phyloP scores from a whole-genome alignment of 2,329 filamentous ascomycete species.

The Fusarium guadeloupense region DNA sequence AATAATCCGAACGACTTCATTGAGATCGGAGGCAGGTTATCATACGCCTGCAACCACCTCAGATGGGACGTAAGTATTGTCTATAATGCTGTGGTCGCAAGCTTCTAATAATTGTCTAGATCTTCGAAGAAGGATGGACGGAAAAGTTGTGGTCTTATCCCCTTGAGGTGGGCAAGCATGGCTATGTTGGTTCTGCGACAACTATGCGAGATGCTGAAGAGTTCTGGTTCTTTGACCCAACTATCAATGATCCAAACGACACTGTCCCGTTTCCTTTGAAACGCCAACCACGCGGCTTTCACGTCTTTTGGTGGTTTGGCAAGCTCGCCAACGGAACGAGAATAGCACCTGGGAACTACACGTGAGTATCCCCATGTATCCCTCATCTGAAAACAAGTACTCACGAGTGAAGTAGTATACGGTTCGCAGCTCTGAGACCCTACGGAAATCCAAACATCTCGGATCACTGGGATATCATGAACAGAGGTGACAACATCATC shows the following conservation, averaged over 20 bases:
- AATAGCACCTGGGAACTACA: conserved; percentile 54
- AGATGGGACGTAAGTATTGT: conserved; percentile 49
- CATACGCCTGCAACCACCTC: conserved; percentile 48
- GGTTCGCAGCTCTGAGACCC: conserved; percentile 53
- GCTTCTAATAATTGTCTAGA: conserved; percentile 35
- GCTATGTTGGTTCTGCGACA: conserved; percentile 56
- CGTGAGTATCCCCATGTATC: conserved; percentile 44
- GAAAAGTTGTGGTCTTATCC: conserved; percentile 56
- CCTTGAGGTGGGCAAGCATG: conserved; percentile 48
- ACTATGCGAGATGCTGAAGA: conserved; percentile 49
- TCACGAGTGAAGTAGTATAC: conserved; percentile 46
- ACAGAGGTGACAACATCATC: conserved; percentile 45
- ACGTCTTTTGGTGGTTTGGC: conserved; percentile 54
- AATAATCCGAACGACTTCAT: conserved; percentile 44
- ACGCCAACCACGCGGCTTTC: conserved; percentile 47
- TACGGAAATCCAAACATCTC: conserved; percentile 54
- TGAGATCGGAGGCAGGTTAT: conserved; percentile 43
- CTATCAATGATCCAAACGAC: conserved; percentile 50
- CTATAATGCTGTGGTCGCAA: neutral
- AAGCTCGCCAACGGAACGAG: conserved; percentile 53
- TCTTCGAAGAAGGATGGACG: conserved; percentile 52
- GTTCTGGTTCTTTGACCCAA: conserved; percentile 49
- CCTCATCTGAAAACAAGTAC: neutral
- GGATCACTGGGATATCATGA: conserved; percentile 55
- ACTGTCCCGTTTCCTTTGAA: conserved; percentile 51